Percentiles rank a stretch among this genome's conserved stretches.
Conservation (phyloP, 495 filamentous ascomycete genomes). For the Neurospora sp. region DNA sequence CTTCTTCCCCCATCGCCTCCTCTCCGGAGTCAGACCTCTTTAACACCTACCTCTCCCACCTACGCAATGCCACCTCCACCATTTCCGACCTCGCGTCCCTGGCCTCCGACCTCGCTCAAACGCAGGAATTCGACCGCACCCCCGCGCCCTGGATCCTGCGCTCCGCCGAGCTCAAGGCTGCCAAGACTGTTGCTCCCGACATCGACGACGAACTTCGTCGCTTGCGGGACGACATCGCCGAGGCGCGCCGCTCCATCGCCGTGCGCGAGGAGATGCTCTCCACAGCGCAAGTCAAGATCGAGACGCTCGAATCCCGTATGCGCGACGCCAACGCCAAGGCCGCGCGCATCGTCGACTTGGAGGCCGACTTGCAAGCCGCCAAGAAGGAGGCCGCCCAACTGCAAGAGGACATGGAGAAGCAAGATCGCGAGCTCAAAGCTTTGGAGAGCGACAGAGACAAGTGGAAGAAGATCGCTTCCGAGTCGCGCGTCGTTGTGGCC, state of each 20-base stretch:
- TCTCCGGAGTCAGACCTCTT: conserved; percentile 52
- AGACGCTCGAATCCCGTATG: conserved; percentile 74
- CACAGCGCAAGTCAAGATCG: conserved; percentile 78
- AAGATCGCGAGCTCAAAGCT: conserved; percentile 45
- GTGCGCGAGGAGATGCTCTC: conserved; percentile 57
- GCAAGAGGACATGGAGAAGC: conserved; percentile 53
- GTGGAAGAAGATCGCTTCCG: conserved; percentile 63
- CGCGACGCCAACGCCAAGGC: conserved; percentile 67
- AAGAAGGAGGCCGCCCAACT: conserved; percentile 48
- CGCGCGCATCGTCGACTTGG: conserved; percentile 53
- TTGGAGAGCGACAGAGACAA: conserved; percentile 60
- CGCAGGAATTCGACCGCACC: conserved; percentile 72
- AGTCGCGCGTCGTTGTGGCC: conserved; percentile 45
- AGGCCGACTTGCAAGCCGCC: conserved; percentile 47
- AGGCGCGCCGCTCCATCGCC: conserved; percentile 52
- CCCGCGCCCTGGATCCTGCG: conserved; percentile 74
- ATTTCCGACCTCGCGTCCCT: conserved; percentile 65
- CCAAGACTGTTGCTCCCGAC: conserved; percentile 67
- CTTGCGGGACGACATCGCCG: conserved; percentile 63
- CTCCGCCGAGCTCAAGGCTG: conserved; percentile 63
- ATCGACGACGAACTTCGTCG: conserved; percentile 69
- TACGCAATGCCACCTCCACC: conserved; percentile 53
- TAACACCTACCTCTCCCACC: conserved; percentile 53
- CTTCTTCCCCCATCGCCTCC: conserved; percentile 17
- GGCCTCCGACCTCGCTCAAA: conserved; percentile 65